Conservation (phyloP, 2,329 filamentous ascomycete species). For the Aspergillus candidus region DNA sequence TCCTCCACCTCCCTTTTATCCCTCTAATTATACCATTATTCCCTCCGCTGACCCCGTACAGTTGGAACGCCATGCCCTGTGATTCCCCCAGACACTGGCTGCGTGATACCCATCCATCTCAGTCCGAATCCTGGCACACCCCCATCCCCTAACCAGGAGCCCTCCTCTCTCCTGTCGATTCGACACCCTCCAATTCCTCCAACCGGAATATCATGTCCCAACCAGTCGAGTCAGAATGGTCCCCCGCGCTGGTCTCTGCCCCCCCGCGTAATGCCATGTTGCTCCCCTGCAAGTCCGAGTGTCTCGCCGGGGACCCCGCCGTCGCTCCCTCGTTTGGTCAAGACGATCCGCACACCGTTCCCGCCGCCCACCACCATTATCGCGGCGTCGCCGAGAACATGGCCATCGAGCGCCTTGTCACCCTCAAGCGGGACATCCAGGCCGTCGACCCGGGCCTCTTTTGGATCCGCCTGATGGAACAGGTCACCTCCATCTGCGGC, state of each 20-base stretch:
- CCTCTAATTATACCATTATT: too few species aligned
- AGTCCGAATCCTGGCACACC: slow-evolving; percentile 17
- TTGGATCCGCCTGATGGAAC: slow-evolving; percentile 59
- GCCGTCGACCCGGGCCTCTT: slow-evolving; percentile 53
- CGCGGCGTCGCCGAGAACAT: slow-evolving; percentile 51
- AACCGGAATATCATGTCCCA: slow-evolving; percentile 24
- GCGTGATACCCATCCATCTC: slow-evolving; percentile 14
- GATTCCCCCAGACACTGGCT: slow-evolving; percentile 12
- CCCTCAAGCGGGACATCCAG: slow-evolving; percentile 53
- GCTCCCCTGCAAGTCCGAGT: slow-evolving; percentile 28
- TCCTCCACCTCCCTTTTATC: too few species aligned
- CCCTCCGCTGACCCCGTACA: background rate
- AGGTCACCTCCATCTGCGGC: slow-evolving; percentile 56
- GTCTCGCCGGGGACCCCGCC: slow-evolving; percentile 15
- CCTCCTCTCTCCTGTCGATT: background rate
- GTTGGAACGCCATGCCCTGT: slow-evolving; percentile 22
- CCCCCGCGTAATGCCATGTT: slow-evolving; percentile 16
- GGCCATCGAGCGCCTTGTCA: slow-evolving; percentile 55
- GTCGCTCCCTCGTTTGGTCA: slow-evolving; percentile 17
- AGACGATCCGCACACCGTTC: slow-evolving; percentile 19
- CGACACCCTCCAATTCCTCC: background rate
- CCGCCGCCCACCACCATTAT: slow-evolving; percentile 21
- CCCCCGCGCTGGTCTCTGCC: slow-evolving; percentile 20
- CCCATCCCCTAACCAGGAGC: slow-evolving; percentile 14
- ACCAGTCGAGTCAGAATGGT: slow-evolving; percentile 27